Base-by-base conservation (phyloP, 169 alveolate genomes). In the Eimeria acervulina region DNA sequence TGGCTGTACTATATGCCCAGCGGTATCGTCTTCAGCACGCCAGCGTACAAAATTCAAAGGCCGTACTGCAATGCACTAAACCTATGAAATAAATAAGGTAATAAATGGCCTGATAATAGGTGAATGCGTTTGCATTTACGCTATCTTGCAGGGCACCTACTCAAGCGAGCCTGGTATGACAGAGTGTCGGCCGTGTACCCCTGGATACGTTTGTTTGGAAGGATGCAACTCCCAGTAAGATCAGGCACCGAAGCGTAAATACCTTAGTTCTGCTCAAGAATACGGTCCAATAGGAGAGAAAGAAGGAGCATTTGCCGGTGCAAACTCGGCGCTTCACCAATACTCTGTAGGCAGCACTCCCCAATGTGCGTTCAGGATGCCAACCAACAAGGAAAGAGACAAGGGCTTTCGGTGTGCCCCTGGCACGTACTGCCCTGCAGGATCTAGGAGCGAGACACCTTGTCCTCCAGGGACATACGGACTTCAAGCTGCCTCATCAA, bases 401-500 rank as follows among this genome's bases (percentile, higher is more conserved):
- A 87, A 87, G 26, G 93, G 93, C 5, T 87, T 36, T 33, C 59
- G 93, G 12, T 87, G 93, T 23, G 40, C 93, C 3, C 93, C 93
- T 36, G 93, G 93, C 55, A 87, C 93, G 10, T 87, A 87, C 33
- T 87, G 93, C 93, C 93, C 93, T 61, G 40, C 12, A 63, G 93
- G 93, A 47, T 87, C 93, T 19, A 87, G 83, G 19, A 61, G 47
- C 44, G 93, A 87, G 72, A 33, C 47, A 36, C 47, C 68, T 19
- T 87, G 93, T 33, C 93, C 93, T 55, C 40, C 80, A 87, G 93
- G 93, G 59, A 87, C 93, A 13, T 97, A 95, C 74, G 93, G 95
- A 31, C 61, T 51, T 47, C 95, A 68, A 51, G 61, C 88, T 1
- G 97, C 97, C 28, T 61, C 91, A 31, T 40, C 74, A 38, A 81